Conservation (phyloP, 176 grass and related monocot species). For the Rhipidocladum racemiflorum region DNA sequence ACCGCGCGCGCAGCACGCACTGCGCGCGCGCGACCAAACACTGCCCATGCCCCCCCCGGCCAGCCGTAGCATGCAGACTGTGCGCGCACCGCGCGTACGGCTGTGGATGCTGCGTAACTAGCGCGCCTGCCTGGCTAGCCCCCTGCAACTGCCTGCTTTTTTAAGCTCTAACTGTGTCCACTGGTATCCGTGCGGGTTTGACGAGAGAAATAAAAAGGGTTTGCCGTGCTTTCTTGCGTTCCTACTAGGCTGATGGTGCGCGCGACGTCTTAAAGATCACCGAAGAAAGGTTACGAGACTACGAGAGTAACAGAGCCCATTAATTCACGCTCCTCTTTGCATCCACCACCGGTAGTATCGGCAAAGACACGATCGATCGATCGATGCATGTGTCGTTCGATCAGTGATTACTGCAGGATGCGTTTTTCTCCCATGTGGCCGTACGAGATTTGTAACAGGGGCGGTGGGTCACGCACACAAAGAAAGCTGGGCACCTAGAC, state of each 20-base stretch:
- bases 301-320: too few relatives aligned
- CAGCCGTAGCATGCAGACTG: neutral
- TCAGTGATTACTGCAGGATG: neutral
- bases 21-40: neutral
- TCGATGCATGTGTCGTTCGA: neutral
- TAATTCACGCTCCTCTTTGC: too few relatives aligned
- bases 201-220: too few relatives aligned
- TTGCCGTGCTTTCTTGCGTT: too few relatives aligned
- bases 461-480: neutral
- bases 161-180: neutral
- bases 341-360: neutral
- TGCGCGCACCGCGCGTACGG: neutral
- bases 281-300: too few relatives aligned
- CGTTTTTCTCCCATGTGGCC: neutral
- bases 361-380: neutral
- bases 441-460: too few relatives aligned
- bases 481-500: slow-evolving; percentile 38
- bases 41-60: neutral
- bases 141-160: neutral
- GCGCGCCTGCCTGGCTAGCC: neutral
- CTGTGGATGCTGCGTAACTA: neutral
- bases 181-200: too few relatives aligned
- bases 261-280: too few relatives aligned
- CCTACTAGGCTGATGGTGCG: too few relatives aligned
- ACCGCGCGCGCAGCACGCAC: neutral